Evolutionary conservation across 805 yeast species (phyloP).

Genomic region (Sugiyamaella americana): DNA sequence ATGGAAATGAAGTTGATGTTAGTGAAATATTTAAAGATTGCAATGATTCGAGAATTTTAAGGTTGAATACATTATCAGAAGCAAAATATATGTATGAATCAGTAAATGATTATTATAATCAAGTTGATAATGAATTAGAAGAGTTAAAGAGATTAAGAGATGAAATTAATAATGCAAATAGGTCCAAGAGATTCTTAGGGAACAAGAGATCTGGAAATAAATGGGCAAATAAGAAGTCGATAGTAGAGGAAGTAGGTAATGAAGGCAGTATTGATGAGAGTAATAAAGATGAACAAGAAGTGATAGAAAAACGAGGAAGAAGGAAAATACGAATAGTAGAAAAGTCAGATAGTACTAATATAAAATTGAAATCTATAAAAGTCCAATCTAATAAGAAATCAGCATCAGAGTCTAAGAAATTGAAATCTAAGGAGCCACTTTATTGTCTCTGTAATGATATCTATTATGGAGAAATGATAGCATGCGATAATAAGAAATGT

Average conservation of each 20-base stretch:
- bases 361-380: no score
- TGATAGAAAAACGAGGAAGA: no score
- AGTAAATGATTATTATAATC: constrained; percentile 7
- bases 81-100: constrained; percentile 13
- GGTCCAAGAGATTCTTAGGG: no score
- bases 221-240: no score
- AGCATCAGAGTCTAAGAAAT: no score
- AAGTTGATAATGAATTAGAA: background rate
- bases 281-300: no score
- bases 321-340: no score
- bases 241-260: no score
- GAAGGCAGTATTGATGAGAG: no score
- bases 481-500: constrained; percentile 78
- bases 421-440: background rate
- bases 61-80: constrained; percentile 12
- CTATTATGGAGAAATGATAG: constrained; percentile 75
- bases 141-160: background rate
- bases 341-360: no score
- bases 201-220: no score
- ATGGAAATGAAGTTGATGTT: background rate
- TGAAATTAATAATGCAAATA: background rate
- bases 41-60: constrained; percentile 2
- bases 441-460: constrained; percentile 46
- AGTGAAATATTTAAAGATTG: background rate
- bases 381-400: no score